Percentiles rank a stretch among this genome's conserved stretches.
These are phyloP conservation scores for Juncus inflexus DNA, from an alignment of 176 grass and related monocot genomes.

Conservation along the genomic window DNA sequence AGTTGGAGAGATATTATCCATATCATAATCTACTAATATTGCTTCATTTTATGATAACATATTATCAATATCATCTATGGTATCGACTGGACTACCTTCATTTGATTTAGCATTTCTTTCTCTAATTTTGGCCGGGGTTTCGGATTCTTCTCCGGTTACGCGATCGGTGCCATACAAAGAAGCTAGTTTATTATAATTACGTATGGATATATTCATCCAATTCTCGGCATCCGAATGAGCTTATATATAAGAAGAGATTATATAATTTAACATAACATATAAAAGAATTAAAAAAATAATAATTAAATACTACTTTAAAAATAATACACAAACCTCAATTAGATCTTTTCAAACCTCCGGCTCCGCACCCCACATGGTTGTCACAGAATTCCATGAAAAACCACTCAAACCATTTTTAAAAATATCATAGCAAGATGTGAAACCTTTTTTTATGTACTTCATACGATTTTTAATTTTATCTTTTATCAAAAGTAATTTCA, in stretches of 20 bases:
- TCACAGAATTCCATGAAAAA: not conserved
- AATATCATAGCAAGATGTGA: conserved; percentile 3
- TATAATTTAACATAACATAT: not conserved
- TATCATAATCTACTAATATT: too few relatives aligned
- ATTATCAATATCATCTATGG: too few relatives aligned
- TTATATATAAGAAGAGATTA: not conserved
- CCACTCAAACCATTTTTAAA: conserved; percentile 13
- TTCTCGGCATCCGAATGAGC: not conserved
- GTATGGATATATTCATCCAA: not conserved
- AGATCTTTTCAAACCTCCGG: conserved; percentile 3
- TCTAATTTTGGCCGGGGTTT: too few relatives aligned
- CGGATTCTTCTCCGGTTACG: too few relatives aligned
- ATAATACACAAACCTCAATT: not conserved
- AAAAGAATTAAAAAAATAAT: not conserved
- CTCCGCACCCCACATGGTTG: conserved; percentile 3
- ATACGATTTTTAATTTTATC: conserved; percentile 2
- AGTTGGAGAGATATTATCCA: too few relatives aligned
- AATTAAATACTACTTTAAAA: not conserved
- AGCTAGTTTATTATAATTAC: not conserved
- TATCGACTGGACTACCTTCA: too few relatives aligned
- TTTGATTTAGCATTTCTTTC: too few relatives aligned
- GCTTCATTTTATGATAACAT: too few relatives aligned
- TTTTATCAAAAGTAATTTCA: not conserved
- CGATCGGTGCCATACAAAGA: too few relatives aligned
- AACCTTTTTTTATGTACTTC: conserved; percentile 6